These are phyloP conservation scores for Monosporascus sp. DNA, from an alignment of 2,329 filamentous ascomycete species.

Conservation along the genomic window DNA sequence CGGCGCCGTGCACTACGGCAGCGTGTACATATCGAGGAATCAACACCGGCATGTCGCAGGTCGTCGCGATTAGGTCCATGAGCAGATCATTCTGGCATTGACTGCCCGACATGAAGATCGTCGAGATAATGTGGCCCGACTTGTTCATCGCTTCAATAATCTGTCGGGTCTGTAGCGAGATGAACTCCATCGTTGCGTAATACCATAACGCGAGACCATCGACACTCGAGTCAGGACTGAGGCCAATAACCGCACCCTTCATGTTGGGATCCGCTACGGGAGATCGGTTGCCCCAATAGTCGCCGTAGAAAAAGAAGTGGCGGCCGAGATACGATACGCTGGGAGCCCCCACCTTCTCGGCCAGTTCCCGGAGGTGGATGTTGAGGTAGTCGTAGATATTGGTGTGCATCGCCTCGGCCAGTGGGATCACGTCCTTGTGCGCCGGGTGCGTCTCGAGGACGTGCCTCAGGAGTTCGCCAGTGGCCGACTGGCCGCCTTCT, in stretches of 20 bases:
- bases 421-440: constrained; percentile 71
- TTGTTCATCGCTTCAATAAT: constrained; percentile 94
- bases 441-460: constrained; percentile 93
- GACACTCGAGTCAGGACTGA: constrained; percentile 80
- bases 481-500: constrained; percentile 94
- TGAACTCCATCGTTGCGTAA: constrained; percentile 96
- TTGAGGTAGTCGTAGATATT: constrained; percentile 97
- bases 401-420: constrained; percentile 75
- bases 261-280: constrained; percentile 90
- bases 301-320: constrained; percentile 98
- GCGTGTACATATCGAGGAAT: constrained; percentile 93
- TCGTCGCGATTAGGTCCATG: constrained; percentile 86
- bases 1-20: constrained; percentile 94
- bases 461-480: constrained; percentile 89
- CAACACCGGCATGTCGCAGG: constrained; percentile 86
- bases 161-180: constrained; percentile 92
- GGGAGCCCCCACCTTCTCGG: constrained; percentile 63
- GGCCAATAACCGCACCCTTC: constrained; percentile 82
- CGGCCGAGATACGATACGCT: constrained; percentile 80
- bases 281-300: constrained; percentile 93
- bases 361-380: constrained; percentile 73
- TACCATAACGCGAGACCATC: constrained; percentile 89
- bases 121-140: constrained; percentile 78
- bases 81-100: constrained; percentile 95
- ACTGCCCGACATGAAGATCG: constrained; percentile 98